Percentiles rank a stretch among this genome's conserved stretches.
phyloP scores from a whole-genome alignment of 2,329 filamentous ascomycete genomes.

The Periconia digitata region DNA sequence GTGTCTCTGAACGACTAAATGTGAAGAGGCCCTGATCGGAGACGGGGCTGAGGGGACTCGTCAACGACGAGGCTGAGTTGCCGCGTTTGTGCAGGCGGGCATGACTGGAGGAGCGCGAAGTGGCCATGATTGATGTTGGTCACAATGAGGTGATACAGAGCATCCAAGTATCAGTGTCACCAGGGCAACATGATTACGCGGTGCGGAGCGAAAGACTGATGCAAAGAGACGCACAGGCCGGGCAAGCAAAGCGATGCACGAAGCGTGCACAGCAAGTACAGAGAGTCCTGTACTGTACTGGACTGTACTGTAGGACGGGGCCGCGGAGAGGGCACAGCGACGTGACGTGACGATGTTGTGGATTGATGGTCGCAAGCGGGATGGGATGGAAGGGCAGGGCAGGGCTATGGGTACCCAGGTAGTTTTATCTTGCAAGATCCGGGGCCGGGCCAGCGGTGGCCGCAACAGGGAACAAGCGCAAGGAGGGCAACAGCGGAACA shows the following conservation, averaged over 20 bases:
- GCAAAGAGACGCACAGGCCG: too few species aligned
- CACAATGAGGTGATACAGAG: slow-evolving; percentile 15
- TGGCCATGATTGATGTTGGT: slow-evolving; percentile 18
- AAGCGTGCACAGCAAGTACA: too few species aligned
- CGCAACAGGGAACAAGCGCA: neutral
- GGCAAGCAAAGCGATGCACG: too few species aligned
- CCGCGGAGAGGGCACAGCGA: too few species aligned
- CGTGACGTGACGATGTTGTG: neutral
- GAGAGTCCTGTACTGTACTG: too few species aligned
- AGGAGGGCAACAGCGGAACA: too few species aligned
- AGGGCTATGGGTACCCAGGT: too few species aligned
- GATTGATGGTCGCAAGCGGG: too few species aligned
- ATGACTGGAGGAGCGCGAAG: slow-evolving; percentile 27
- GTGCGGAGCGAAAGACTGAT: too few species aligned
- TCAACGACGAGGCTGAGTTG: slow-evolving; percentile 42
- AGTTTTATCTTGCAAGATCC: too few species aligned
- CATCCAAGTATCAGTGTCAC: slow-evolving; percentile 13
- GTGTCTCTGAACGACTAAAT: slow-evolving; percentile 39
- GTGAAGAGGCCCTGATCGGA: slow-evolving; percentile 28
- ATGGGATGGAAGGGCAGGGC: neutral
- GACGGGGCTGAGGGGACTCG: slow-evolving; percentile 37
- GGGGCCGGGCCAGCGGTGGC: neutral
- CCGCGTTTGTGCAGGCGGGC: slow-evolving; percentile 45
- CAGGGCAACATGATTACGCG: slow-evolving; percentile 22
- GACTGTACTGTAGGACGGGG: too few species aligned